phyloP scores from a whole-genome alignment of 129 eudicot species.

The Flaveria bidentis region DNA sequence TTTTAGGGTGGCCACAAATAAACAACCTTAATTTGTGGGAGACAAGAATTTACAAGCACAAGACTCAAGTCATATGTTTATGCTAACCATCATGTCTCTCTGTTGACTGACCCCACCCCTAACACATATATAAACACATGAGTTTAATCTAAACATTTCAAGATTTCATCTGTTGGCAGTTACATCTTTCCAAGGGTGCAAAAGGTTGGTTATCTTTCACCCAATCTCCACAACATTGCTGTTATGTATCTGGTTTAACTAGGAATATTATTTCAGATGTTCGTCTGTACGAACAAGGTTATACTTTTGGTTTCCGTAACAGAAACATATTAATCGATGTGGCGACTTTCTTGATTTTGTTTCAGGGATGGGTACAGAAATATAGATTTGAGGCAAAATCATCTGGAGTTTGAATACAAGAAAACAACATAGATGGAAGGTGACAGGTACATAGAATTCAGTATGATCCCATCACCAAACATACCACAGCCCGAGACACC shows the following conservation, averaged over 20 bases:
- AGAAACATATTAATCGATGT: neutral
- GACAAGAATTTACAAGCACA: conserved; percentile 39
- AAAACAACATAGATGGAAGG: conserved; percentile 30
- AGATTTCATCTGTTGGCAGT: neutral
- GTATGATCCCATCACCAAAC: conserved; percentile 13
- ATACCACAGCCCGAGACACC: conserved; percentile 69
- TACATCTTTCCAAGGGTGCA: neutral
- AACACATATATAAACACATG: conserved; percentile 25
- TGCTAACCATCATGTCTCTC: conserved; percentile 25
- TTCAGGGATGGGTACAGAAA: neutral
- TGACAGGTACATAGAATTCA: conserved; percentile 36
- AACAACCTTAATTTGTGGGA: conserved; percentile 29
- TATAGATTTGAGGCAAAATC: neutral
- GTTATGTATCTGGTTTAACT: neutral
- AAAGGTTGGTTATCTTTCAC: neutral
- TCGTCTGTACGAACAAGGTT: neutral
- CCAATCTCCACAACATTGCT: neutral
- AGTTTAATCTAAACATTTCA: conserved; percentile 4
- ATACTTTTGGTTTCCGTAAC: neutral
- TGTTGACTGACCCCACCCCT: conserved; percentile 17
- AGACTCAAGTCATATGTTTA: conserved; percentile 37
- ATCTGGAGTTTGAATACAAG: neutral
- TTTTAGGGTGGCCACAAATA: conserved; percentile 34
- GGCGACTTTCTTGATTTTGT: conserved; percentile 15
- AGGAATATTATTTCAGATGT: neutral